These are phyloP conservation scores for Podaxis mareebaensis DNA, from an alignment of 768 basidiomycete genomes.

Conservation along the genomic window DNA sequence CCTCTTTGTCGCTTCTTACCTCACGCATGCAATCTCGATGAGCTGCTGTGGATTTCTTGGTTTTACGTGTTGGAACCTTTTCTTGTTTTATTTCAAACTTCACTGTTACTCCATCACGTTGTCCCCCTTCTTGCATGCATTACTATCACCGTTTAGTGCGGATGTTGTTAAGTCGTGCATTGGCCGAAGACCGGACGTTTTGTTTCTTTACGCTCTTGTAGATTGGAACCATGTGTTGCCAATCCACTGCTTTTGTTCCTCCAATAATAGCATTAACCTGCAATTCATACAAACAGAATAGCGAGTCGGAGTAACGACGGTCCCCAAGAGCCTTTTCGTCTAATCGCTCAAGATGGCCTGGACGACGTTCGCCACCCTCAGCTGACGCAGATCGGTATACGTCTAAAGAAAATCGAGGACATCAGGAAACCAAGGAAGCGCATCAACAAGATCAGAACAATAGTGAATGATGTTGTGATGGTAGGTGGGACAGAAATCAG, in stretches of 20 bases:
- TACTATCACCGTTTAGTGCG: conserved; percentile 11
- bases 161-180: conserved; percentile 15
- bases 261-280: background rate
- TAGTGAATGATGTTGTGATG: background rate
- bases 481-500: conserved; percentile 5
- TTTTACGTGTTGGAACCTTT: background rate
- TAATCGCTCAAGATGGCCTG: conserved; percentile 86
- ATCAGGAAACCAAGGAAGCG: background rate
- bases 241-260: background rate
- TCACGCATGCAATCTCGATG: conserved; percentile 10
- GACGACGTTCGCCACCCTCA: conserved; percentile 91
- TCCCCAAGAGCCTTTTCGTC: background rate
- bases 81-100: background rate
- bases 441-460: background rate
- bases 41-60: conserved; percentile 14
- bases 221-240: background rate
- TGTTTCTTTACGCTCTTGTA: background rate
- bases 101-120: background rate
- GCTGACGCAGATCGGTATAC: conserved; percentile 91
- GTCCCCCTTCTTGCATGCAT: background rate
- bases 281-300: background rate
- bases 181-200: background rate
- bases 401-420: conserved; percentile 53
- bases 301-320: background rate
- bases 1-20: background rate